Base-by-base conservation (phyloP, 2,329 filamentous ascomycete species). In the Blastomyces gilchristii region DNA sequence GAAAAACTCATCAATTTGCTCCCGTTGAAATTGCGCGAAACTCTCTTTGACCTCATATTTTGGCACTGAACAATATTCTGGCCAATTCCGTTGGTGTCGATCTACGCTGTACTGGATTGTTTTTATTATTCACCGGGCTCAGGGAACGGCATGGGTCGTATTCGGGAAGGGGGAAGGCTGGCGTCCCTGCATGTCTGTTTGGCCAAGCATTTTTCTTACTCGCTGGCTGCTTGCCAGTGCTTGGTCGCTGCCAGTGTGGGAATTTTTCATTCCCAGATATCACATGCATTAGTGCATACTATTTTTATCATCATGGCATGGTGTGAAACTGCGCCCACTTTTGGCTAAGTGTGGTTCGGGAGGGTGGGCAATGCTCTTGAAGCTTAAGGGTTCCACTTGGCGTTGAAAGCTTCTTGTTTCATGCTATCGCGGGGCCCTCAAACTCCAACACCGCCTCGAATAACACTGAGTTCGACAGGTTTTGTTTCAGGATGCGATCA, bases 91-190 rank as follows among this genome's bases (percentile, higher is more conserved):
- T 37, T 56, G 31, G 31, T 5, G 31, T 34, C 31, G 31, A 34
- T 37, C 5, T 37, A 16, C 18, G 39, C n/a, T 22, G n/a, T 22
- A 22, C n/a, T 22, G 34, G 5, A 9, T 56, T 39, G 7, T 0
- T 39, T 39, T 39, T 31, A 22, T 22, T 11, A 39, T 12, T 39
- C 37, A 12, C 37, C 37, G 2, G 37, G 37, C 37, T 39, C 2
- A 12, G 37, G 2, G 9, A 39, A 37, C 34, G 34, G 7, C 9
- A 12, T 39, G 37, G 37, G 37, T 59, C 58, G 58, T 59, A 50
- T 59, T 59, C 58, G 58, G 58, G 58, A 59, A 14, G 58, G 58
- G 58, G 58, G 58, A 59, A 14, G 58, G 58, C 58, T 59, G 58
- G 43, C 28, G 58, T 47, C 58, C 58, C 58, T 49, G 58, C 58